Base-by-base conservation (phyloP, 2,329 filamentous ascomycete genomes). In the Aotearoamyces nothofagi region DNA sequence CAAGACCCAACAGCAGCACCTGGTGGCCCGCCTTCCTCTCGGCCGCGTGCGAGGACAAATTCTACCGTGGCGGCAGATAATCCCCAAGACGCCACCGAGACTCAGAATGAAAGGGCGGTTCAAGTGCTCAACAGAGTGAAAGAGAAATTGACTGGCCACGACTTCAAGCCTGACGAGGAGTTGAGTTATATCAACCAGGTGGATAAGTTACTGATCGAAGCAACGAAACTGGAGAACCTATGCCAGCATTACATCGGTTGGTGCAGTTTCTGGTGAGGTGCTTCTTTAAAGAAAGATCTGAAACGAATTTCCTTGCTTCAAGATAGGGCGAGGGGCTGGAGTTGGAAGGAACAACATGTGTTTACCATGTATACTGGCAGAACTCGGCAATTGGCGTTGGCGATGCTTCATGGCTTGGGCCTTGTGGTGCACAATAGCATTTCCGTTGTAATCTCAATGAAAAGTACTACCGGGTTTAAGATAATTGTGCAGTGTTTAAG, bases 171-270 rank as follows among this genome's bases (percentile, higher is more conserved):
- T 3, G 68, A 69, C 25, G 79, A 92, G 45, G 87, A 96, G 56
- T 64, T 98, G 38, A 77, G 75, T 33, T 75, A 92, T 13, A 74
- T 81, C 32, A 72, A 73, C 36, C 90, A 99, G 57, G 92, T 98
- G 4, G 87, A 93, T 54, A 87, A 92, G 53, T 60, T 99, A 45
- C 79, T 99, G 43, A 77, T 79, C 36, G 87, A 98, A 60, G 90
- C 90, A 13, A 98, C 90, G 5, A 94, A 90, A 49, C 63, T 96
- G 44, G 90, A 96, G 66, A 96, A 96, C 52, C 61, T 98, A 36
- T 98, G 90, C 52, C 90, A 96, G 62, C 90, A 96, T 60, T 98
- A 94, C 53, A 93, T 96, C 44, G 90, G 90, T 39, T 96, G 87
- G 87, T 96, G 87, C 57, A 92, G 82, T 56, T 96, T 94, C 66